Evolutionary conservation across 352 stramenopile species (phyloP), one percentile per base, ranked within the genome.

Genomic region (Pythium inflatum): DNA sequence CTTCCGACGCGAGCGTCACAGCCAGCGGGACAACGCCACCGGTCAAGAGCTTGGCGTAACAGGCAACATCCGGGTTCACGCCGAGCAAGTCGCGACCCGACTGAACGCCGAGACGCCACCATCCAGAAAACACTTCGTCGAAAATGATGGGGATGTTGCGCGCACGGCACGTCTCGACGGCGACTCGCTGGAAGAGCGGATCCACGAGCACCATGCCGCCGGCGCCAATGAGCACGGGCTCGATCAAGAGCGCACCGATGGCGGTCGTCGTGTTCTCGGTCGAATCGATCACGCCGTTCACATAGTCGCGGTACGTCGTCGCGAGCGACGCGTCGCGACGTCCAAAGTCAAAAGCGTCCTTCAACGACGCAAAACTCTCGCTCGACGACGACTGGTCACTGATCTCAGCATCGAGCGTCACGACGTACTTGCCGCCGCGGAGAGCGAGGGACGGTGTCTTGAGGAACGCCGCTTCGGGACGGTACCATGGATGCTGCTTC

Each of bases 401-500:
- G 18, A 92, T 81, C 50, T 88, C 83, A 12, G 65, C 41, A 46
- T 90, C 81, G 12, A 92, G 67, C 0, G 78, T 72, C 49, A 94
- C 71, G 18, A 87, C 73, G 53, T 88, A 89, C 58, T 85, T 53
- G 18, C 86, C 86, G 53, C 89, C 67, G 27, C 80, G 82, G 18
- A 92, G 63, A 14, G 82, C 76, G 38, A 95, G 75, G 18, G 86
- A 95, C 31, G 90, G 90, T 0, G 87, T 86, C 66, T 92, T 86
- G 5, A 96, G 66, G 72, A 96, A 97, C 1, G 91, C 64, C 13
- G 85, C 88, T 59, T 94, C 85, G 0, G 89, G 86, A 30, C 87
- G 86, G 76, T 96, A 98, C 92, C 92, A 98, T 22, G 92, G 91
- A 60, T 97, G 90, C 78, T 98, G 92, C 66, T 93, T 93, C 68